Conservation (phyloP, 2,329 filamentous ascomycete species). For the Hypoxylon sp. region DNA sequence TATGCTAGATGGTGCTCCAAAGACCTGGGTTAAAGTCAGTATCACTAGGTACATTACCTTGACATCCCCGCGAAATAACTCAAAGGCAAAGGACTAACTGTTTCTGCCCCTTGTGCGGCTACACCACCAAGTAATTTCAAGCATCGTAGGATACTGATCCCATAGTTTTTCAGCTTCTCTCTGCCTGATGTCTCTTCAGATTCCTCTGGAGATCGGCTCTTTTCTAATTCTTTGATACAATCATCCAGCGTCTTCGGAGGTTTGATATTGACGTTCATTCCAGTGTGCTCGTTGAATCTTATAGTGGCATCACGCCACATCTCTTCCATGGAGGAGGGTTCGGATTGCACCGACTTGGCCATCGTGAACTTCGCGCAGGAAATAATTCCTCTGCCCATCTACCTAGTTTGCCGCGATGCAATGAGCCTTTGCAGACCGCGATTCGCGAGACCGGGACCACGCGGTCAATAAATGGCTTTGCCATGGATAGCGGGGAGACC, state of each 20-base stretch:
- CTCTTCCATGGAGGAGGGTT: slow-evolving; percentile 19
- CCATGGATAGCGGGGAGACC: background rate
- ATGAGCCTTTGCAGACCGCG: background rate
- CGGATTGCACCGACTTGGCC: background rate
- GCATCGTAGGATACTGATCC: slow-evolving; percentile 18
- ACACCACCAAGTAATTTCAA: slow-evolving; percentile 28
- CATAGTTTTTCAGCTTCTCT: slow-evolving; percentile 16
- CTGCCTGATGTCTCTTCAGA: background rate
- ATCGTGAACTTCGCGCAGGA: background rate
- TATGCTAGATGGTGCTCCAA: slow-evolving; percentile 12
- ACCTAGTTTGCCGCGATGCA: background rate
- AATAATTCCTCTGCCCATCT: background rate
- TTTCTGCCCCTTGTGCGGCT: slow-evolving; percentile 15
- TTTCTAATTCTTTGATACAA: slow-evolving; percentile 16
- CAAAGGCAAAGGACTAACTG: slow-evolving; percentile 3
- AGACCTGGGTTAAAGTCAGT: slow-evolving; percentile 5
- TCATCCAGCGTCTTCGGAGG: slow-evolving; percentile 21
- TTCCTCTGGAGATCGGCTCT: background rate
- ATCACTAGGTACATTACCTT: background rate
- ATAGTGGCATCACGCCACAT: slow-evolving; percentile 21
- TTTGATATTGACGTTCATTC: slow-evolving; percentile 14
- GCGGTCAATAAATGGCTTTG: background rate
- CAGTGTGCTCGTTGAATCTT: slow-evolving; percentile 15
- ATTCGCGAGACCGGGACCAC: background rate
- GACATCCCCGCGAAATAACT: background rate